phyloP scores from a whole-genome alignment of 129 eudicot species.

The Deinandra increscens region DNA sequence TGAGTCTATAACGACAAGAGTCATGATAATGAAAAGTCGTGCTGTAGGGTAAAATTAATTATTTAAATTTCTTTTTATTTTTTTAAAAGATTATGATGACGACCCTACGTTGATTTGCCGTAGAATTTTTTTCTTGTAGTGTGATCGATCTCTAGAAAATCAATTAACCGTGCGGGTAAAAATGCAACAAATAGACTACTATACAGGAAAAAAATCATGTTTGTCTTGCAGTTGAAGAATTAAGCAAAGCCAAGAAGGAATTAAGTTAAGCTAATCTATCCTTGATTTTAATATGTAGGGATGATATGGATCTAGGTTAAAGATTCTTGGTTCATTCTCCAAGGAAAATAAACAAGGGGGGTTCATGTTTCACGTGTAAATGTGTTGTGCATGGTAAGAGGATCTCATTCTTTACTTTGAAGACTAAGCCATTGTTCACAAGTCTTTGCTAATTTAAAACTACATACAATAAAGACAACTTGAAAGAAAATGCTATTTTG shows the following conservation, averaged over 20 bases:
- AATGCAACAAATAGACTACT: too few species aligned
- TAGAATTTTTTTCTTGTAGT: too few species aligned
- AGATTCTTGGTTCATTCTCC: conserved; percentile 13
- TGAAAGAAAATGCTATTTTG: neutral
- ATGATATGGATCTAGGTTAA: neutral
- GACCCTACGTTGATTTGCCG: too few species aligned
- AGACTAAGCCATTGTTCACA: neutral
- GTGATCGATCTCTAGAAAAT: too few species aligned
- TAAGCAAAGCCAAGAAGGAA: neutral
- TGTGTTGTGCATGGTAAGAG: conserved; percentile 31
- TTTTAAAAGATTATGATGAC: too few species aligned
- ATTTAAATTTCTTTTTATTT: too few species aligned
- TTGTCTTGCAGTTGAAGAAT: too few species aligned
- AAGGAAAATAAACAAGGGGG: neutral
- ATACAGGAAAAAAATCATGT: too few species aligned
- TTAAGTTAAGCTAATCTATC: neutral
- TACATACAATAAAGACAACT: neutral
- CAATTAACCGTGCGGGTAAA: too few species aligned
- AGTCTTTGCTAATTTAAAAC: neutral
- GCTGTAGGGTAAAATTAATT: too few species aligned
- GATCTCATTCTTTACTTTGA: conserved; percentile 8
- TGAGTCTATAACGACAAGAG: too few species aligned
- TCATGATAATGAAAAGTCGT: too few species aligned
- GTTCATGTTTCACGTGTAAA: conserved; percentile 20
- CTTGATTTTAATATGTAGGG: neutral